phyloP scores from a whole-genome alignment of 805 yeast genomes.

The Candida namnaoensis region DNA sequence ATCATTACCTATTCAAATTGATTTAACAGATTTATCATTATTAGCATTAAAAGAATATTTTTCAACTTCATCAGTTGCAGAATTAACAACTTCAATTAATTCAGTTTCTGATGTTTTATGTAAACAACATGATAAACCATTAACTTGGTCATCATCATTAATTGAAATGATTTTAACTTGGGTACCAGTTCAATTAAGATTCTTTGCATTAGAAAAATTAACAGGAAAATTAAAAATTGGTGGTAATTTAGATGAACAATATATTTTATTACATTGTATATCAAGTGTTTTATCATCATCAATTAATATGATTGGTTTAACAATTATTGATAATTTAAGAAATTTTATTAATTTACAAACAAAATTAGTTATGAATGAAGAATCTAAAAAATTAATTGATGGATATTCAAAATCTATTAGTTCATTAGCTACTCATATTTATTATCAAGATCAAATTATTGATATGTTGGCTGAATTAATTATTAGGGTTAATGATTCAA shows the following conservation, averaged over 20 bases:
- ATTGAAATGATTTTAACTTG: constrained; percentile 62
- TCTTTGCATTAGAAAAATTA: constrained; percentile 46
- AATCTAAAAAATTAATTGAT: constrained; percentile 21
- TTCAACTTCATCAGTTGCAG: constrained; percentile 52
- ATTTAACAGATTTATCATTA: constrained; percentile 14
- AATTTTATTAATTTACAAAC: constrained; percentile 44
- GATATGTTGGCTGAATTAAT: constrained; percentile 73
- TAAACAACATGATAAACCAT: constrained; percentile 19
- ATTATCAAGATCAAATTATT: constrained; percentile 78
- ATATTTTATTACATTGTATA: constrained; percentile 32
- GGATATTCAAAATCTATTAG: constrained; percentile 53
- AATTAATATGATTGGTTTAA: constrained; percentile 79
- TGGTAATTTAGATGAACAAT: constrained; percentile 11
- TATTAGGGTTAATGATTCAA: constrained; percentile 24
- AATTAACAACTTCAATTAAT: constrained; percentile 47
- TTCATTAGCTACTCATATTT: constrained; percentile 66
- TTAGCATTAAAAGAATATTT: constrained; percentile 49
- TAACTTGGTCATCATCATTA: constrained; percentile 45
- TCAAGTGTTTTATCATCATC: constrained; percentile 63
- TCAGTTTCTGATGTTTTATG: constrained; percentile 40
- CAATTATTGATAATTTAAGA: constrained; percentile 71
- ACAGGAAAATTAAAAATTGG: constrained; percentile 22
- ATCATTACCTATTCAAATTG: not conserved
- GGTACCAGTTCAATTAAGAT: constrained; percentile 75
- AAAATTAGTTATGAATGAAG: constrained; percentile 15